These are phyloP conservation scores for Ceratonia siliqua DNA, from an alignment of 306 rosid genomes.

Conservation along the genomic window DNA sequence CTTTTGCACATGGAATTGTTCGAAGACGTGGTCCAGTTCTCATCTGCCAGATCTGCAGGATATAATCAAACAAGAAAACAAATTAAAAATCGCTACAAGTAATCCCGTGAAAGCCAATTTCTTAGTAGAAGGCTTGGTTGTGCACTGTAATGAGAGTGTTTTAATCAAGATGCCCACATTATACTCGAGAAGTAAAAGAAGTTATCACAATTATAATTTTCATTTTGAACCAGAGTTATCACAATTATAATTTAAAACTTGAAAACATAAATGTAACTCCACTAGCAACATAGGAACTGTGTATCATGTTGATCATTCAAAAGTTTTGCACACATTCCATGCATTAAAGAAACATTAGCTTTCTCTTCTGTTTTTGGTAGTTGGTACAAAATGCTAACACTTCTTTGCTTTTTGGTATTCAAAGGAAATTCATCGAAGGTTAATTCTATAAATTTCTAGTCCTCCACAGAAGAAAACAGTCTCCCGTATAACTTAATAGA, in stretches of 20 bases:
- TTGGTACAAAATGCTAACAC: neutral
- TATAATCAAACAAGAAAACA: conserved; percentile 20
- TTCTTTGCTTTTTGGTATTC: neutral
- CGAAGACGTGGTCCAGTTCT: conserved; percentile 96
- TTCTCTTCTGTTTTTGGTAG: neutral
- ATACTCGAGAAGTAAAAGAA: too few relatives aligned
- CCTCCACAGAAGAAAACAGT: neutral
- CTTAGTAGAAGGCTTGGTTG: conserved; percentile 9
- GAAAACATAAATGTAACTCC: neutral
- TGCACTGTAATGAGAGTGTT: conserved; percentile 15
- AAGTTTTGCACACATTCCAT: neutral
- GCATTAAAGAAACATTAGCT: neutral
- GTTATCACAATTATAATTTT: neutral
- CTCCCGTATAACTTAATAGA: neutral
- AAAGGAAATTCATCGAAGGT: neutral
- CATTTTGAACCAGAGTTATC: too few relatives aligned
- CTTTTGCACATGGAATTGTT: conserved; percentile 74
- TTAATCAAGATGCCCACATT: too few relatives aligned
- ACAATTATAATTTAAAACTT: too few relatives aligned
- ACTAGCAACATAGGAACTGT: neutral
- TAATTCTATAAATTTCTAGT: neutral
- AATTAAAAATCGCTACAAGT: neutral
- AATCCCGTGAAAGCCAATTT: neutral
- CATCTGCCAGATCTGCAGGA: conserved; percentile 96
- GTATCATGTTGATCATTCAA: neutral